Conservation (phyloP, 164 flowering plant genomes). For the Annona squamosa region DNA sequence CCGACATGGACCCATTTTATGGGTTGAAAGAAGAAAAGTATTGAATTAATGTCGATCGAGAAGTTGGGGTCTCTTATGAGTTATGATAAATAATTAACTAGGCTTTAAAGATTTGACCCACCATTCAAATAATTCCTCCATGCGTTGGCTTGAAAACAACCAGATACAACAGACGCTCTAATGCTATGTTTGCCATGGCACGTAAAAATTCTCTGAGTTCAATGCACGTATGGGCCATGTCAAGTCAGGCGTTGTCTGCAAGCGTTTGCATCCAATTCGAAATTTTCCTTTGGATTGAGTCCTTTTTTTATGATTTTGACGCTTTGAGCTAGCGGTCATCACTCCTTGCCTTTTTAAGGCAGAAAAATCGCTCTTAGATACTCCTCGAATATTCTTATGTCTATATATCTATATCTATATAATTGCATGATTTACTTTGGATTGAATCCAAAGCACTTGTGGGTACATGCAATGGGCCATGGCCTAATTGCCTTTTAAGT, state of each 20-base stretch:
- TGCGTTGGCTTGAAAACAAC: background rate
- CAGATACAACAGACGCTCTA: background rate
- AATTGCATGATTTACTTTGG: conserved; percentile 9
- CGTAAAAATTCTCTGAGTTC: background rate
- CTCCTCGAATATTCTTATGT: conserved; percentile 18
- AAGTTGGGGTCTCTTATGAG: no score
- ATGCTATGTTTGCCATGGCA: background rate
- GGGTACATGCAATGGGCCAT: conserved; percentile 5
- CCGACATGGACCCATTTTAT: no score
- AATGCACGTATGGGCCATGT: background rate
- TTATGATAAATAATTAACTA: background rate
- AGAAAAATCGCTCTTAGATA: conserved; percentile 8
- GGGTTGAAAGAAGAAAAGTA: no score
- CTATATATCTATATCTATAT: conserved; percentile 2
- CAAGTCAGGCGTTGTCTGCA: background rate
- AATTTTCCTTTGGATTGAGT: conserved; percentile 3
- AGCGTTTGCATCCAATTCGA: conserved; percentile 12
- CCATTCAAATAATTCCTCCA: background rate
- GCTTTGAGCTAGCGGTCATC: conserved; percentile 2
- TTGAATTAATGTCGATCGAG: no score
- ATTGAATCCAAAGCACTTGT: conserved; percentile 12
- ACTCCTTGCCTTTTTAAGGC: conserved; percentile 7
- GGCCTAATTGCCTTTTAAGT: conserved; percentile 1
- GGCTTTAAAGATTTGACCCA: background rate
- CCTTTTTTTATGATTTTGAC: conserved; percentile 12